Evolutionary conservation across 2,329 filamentous ascomycete species (phyloP), one percentile per base, ranked within the genome.

Genomic region (Clarireedia sp.): DNA sequence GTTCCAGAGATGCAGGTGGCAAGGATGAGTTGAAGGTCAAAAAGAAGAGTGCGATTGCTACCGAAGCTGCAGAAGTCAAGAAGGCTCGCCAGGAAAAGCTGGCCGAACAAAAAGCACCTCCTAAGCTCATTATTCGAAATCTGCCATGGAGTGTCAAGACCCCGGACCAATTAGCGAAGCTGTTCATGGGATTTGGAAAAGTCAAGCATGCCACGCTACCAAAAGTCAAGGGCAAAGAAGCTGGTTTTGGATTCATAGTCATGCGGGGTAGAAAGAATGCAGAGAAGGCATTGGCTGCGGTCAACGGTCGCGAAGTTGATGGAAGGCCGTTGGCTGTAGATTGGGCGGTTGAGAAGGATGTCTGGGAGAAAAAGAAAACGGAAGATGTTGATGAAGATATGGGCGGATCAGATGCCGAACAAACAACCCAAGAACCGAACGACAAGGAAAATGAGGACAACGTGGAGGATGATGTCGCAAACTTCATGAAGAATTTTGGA

Each of bases 121-220:
- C 87, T 0, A 91, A 89, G 69, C 73, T 94, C 62, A 94, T 99
- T 69, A 83, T 99, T 48, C 84, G 94, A 67, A 99, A 99, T 70
- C 70, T 99, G 67, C 92, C 94, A 0, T 99, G 94, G 94, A 96
- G 86, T 63, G 86, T 99, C 68, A 96, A 95, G 73, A 86, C 83
- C 8, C 79, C 88, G 0, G 87, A 95, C 33, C 86, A 97, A 67
- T 75, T 99, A 57, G 77, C 82, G 5, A 78, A 82, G 55, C 75
- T 96, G 4, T 99, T 99, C 72, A 76, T 82, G 66, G 90, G 86
- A 67, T 96, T 87, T 68, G 94, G 94, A 59, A 96, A 96, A 71
- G 83, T 99, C 67, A 95, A 92, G 71, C 87, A 86, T 70, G 85
- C 87, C 38, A 89, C 89, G 63, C 75, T 99, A 51, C 95, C 95